Evolutionary conservation across 1,284 basidiomycete genomes (phyloP).

Genomic region (Moniliella sp.): DNA sequence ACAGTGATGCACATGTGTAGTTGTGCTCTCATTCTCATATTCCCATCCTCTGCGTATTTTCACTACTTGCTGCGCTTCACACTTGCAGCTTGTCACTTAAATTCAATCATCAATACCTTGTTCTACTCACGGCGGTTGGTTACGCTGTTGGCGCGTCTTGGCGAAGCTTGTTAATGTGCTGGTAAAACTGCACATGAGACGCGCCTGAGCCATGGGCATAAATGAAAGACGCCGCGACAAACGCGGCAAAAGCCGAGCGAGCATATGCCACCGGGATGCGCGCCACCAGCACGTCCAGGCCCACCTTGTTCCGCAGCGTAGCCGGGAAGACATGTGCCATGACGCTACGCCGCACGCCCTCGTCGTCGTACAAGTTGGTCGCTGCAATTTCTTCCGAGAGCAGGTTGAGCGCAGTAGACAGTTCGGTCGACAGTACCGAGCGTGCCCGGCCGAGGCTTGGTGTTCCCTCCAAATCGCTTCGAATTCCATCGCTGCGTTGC

Average conservation of each 20-base stretch:
- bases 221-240: constrained; percentile 56
- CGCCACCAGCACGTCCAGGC: constrained; percentile 55
- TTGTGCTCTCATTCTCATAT: too few species aligned
- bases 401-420: constrained; percentile 59
- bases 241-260: constrained; percentile 35
- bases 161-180: constrained; percentile 46
- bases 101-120: too few species aligned
- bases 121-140: too few species aligned
- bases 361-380: constrained; percentile 66
- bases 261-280: constrained; percentile 54
- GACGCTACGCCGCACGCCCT: constrained; percentile 54
- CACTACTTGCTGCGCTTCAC: too few species aligned
- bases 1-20: too few species aligned
- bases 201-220: constrained; percentile 78
- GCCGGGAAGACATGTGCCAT: constrained; percentile 64
- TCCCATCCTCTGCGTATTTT: too few species aligned
- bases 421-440: constrained; percentile 76
- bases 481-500: constrained; percentile 83
- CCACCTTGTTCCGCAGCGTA: constrained; percentile 64
- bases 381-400: constrained; percentile 50
- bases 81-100: too few species aligned
- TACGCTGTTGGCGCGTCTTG: too few species aligned
- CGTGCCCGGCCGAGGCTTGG: constrained; percentile 44
- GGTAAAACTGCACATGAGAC: constrained; percentile 87
- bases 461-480: constrained; percentile 83